Conservation (phyloP, 805 yeast species). For the Nakazawaea ernobii region DNA sequence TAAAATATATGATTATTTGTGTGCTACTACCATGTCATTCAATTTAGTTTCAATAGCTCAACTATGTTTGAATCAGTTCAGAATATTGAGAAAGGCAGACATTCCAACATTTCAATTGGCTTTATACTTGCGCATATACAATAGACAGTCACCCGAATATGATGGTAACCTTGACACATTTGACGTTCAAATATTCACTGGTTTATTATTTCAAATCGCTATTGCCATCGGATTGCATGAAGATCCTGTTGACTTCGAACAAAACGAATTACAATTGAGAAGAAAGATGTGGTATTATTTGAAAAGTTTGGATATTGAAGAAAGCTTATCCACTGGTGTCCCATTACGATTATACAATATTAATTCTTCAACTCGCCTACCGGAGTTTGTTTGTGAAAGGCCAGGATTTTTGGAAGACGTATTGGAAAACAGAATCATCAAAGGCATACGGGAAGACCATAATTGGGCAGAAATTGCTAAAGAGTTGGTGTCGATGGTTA, state of each 20-base stretch:
- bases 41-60: constrained; percentile 32
- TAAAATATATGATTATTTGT: constrained; percentile 22
- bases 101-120: constrained; percentile 38
- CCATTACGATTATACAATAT: constrained; percentile 31
- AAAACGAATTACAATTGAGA: constrained; percentile 40
- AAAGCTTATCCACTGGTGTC: constrained; percentile 35
- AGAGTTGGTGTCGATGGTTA: constrained; percentile 36
- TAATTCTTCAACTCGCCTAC: constrained; percentile 38
- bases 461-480: constrained; percentile 21
- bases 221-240: constrained; percentile 40
- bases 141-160: constrained; percentile 39
- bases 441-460: constrained; percentile 19
- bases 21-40: constrained; percentile 33
- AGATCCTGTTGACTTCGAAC: constrained; percentile 35
- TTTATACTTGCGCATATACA: constrained; percentile 34
- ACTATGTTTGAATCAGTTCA: constrained; percentile 34
- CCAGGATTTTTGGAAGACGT: constrained; percentile 7
- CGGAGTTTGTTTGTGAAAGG: constrained; percentile 24
- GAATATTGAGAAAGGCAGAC: constrained; percentile 30
- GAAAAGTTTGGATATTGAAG: constrained; percentile 34
- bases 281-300: constrained; percentile 55
- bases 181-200: constrained; percentile 32
- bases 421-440: constrained; percentile 4
- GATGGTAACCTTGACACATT: constrained; percentile 41
- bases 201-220: constrained; percentile 37